Evolutionary conservation across 2,329 filamentous ascomycete species (phyloP), one percentile per base, ranked within the genome.

Genomic region (Fusarium redolens): DNA sequence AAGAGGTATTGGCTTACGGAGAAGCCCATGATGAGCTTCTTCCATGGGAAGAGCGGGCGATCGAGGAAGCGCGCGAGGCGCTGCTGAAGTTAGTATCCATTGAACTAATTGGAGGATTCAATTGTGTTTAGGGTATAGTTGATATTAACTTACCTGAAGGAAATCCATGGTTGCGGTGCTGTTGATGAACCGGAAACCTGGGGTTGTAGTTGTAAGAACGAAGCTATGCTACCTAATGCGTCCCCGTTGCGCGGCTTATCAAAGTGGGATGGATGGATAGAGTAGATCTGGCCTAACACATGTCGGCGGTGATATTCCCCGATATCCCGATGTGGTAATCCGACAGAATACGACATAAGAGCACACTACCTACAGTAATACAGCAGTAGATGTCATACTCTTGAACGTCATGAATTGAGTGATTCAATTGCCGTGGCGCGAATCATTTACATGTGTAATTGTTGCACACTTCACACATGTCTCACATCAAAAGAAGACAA

Each of bases 41-140:
- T 99, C 96, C 96, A 99, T 61, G 96, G 96, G 86, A 98, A 97
- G 80, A 93, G 87, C 65, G 96, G 95, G 80, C 93, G 91, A 86
- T 99, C 96, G 78, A 98, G 92, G 83, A 93, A 91, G 82, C 90
- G 90, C 80, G 94, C 94, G 76, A 98, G 91, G 86, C 89, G 89
- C 90, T 92, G 52, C 30, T 38, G 25, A 31, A 58, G 50, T 78
- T 69, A 78, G 75, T 57, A 47, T 40, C 14, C 15, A 67, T 41
- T 62, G 33, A 47, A 22, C 15, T 31, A 28, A 9, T 18, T 55
- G 37, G 6, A n/a, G 18, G 4, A 31, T 17, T 8, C 37, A 35
- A 35, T 7, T 33, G 6, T 4, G 22, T 3, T 20, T 40, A 5
- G n/a, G 37, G 25, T 30, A n/a, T 56, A 20, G 20, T 11, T 13